Evolutionary conservation across 2,329 filamentous ascomycete species (phyloP), one percentile per base, ranked within the genome.

Genomic region (Aureobasidium vineae): DNA sequence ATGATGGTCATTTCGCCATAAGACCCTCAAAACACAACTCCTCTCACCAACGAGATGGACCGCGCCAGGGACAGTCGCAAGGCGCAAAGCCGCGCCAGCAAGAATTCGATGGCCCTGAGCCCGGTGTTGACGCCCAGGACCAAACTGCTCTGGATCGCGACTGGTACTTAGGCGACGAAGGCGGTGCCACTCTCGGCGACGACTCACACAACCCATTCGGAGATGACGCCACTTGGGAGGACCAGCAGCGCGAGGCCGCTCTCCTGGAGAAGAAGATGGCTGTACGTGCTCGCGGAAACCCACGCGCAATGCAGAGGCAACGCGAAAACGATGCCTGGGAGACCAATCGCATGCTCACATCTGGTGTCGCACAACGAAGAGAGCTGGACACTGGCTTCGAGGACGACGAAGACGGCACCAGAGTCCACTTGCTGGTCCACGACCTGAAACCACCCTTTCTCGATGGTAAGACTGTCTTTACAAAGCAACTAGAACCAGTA

Each of bases 271-370:
- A 91, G 82, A 95, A 95, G 80, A 84, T 90, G 75, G 74, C 75
- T 1, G 72, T 72, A 16, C 66, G 75, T 11, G 69, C 67, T 3
- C 69, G 71, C 31, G 71, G 76, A 15, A 91, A 87, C 74, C 90
- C 90, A 52, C 85, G 90, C 60, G 88, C 89, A 68, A 84, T 91
- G 67, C 92, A 97, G 78, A 91, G 93, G 72, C 91, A 97, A 76
- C 92, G 90, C 75, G 95, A 99, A 75, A 92, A 95, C 50, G 95
- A 99, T 78, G 94, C 93, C 0, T 99, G 95, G 95, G 96, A 99
- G 78, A 95, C 94, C 19, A 99, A 99, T 76, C 90, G 95, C 67
- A 98, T 99, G 95, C 84, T 99, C 68, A 95, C 93, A 1, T 97
- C 93, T 23, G 94, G 94, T 66, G 93, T 99, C 21, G 95, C 95